phyloP scores from a whole-genome alignment of 2,329 filamentous ascomycete genomes.

The Calonectria fujianensis region DNA sequence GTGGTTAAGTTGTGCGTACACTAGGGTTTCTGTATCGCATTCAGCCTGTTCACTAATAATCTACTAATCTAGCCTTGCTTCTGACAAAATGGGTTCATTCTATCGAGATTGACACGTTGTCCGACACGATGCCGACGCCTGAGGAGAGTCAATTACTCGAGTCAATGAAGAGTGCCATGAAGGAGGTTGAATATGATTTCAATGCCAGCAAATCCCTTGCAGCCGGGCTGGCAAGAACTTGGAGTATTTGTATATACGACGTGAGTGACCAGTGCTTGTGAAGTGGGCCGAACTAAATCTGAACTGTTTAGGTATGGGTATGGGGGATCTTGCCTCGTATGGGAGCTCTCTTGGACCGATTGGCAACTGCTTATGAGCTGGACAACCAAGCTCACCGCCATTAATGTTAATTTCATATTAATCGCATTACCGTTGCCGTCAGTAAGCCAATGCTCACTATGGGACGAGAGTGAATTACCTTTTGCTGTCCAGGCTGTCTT shows the following conservation, averaged over 20 bases:
- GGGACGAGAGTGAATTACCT: background rate
- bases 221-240: background rate
- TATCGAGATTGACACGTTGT: background rate
- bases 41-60: background rate
- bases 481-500: background rate
- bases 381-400: background rate
- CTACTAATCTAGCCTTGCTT: background rate
- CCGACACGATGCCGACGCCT: background rate
- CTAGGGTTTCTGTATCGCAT: too few species aligned
- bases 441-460: background rate
- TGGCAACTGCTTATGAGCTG: background rate
- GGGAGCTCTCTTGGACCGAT: background rate
- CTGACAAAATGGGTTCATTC: constrained; percentile 15
- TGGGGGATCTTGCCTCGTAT: constrained; percentile 12
- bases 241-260: background rate
- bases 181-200: background rate
- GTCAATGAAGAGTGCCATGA: background rate
- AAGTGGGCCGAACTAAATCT: background rate
- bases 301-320: constrained; percentile 1
- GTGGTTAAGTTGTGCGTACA: background rate
- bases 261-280: background rate
- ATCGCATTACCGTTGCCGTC: background rate
- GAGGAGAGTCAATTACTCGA: background rate
- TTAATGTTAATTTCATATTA: background rate
- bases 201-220: background rate